phyloP scores from a whole-genome alignment of 208 protist species.

The Acanthamoeba castellanii region DNA sequence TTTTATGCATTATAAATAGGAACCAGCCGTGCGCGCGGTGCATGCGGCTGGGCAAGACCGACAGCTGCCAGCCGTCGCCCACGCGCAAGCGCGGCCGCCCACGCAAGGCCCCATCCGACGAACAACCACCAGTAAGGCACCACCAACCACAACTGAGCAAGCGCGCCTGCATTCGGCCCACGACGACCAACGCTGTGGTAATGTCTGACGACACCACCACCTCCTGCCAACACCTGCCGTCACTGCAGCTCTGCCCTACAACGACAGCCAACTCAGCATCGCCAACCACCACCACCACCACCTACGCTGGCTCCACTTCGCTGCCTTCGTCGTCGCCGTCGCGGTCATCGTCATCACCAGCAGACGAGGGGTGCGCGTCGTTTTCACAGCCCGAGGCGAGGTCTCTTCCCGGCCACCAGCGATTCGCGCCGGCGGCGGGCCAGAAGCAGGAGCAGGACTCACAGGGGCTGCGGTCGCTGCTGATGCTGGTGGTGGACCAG shows the following conservation, averaged over 20 bases:
- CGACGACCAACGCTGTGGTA: too few relatives aligned
- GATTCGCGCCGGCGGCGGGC: background rate
- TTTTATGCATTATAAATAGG: background rate
- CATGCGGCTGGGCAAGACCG: background rate
- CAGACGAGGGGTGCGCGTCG: too few relatives aligned
- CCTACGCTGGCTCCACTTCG: too few relatives aligned
- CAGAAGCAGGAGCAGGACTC: background rate
- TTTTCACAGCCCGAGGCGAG: background rate
- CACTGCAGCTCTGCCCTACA: too few relatives aligned
- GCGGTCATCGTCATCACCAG: too few relatives aligned
- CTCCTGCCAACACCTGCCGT: too few relatives aligned
- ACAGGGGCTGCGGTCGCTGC: background rate
- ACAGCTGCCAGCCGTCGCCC: background rate
- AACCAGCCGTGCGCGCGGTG: slow-evolving; percentile 4
- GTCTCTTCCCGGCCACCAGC: background rate
- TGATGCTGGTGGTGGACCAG: background rate
- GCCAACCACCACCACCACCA: too few relatives aligned
- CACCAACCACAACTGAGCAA: too few relatives aligned
- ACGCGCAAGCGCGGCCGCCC: background rate
- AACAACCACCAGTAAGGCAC: background rate
- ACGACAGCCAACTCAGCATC: too few relatives aligned
- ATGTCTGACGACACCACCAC: too few relatives aligned
- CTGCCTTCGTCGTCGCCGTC: too few relatives aligned
- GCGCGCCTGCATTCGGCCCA: too few relatives aligned
- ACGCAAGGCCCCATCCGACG: background rate